Base-by-base conservation (phyloP, 225 moss, liverwort and hornwort species). In the Physcomitrellopsis africana region DNA sequence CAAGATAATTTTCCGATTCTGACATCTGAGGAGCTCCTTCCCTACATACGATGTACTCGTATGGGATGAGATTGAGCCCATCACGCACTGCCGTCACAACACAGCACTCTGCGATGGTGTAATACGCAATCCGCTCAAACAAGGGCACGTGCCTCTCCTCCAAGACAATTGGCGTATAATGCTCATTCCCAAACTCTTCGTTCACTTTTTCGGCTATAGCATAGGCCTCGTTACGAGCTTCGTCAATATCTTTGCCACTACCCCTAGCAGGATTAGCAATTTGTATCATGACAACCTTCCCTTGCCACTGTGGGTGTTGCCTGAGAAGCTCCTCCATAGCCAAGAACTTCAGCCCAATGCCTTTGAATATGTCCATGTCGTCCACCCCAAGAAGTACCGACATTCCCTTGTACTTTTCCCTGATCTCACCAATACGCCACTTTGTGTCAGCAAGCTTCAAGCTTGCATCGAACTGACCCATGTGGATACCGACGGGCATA, bases 341-440 rank as follows among this genome's bases (percentile, higher is more conserved):
- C 85, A 95, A 83, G 65, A 99, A 85, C 90, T 99, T 99, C 77
- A 99, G 81, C 76, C 90, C 90, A 65, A 99, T 91, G 74, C 99
- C 99, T 68, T 99, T 99, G 78, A 99, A 99, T 17, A 99, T 89
- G 79, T 99, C 99, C 99, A 99, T 95, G 62, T 99, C 99, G 68
- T 99, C 99, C 59, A 95, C 99, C 37, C 99, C 99, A 48, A 99
- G 93, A 60, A 99, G 77, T 3, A 99, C 92, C 17, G 88, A 86
- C 87, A 85, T 99, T 52, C 99, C 99, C 76, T 85, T 84, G 26
- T 86, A 82, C 77, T 99, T 80, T 18, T 80, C 83, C 58, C 86
- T 86, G 12, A 93, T 85, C 84, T 99, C 99, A 11, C 72, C 82
- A 53, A 85, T 89, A 65, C 90, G 84, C 86, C 86, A 82, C 73